phyloP scores from a whole-genome alignment of 306 rosid genomes.

The Cucurbita ficifolia region DNA sequence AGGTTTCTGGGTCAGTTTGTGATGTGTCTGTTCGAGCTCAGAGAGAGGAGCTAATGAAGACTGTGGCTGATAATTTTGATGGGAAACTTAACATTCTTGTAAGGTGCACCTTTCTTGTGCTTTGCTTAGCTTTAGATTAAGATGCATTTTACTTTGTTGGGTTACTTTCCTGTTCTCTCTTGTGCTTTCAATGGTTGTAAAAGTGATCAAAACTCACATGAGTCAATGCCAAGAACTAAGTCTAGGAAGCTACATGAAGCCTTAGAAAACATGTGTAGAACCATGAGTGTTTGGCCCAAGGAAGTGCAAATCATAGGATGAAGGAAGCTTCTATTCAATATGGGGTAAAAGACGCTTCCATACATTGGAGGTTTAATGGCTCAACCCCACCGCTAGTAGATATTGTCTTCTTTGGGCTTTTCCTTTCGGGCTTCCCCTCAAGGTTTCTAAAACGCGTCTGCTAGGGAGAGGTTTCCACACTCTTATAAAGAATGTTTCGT shows the following conservation, averaged over 20 bases:
- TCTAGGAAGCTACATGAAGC: background rate
- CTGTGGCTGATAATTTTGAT: conserved; percentile 36
- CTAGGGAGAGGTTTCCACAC: too few species aligned
- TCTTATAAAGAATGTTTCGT: too few species aligned
- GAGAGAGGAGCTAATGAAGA: conserved; percentile 41
- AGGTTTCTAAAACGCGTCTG: too few species aligned
- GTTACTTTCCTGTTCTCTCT: background rate
- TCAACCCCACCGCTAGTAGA: too few species aligned
- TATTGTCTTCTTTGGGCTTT: too few species aligned
- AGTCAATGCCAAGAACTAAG: background rate
- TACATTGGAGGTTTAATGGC: background rate
- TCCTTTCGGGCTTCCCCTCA: too few species aligned
- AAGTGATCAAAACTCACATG: background rate
- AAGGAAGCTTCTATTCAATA: background rate
- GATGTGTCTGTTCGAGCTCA: conserved; percentile 44
- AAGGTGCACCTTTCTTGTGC: conserved; percentile 16
- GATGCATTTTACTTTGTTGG: background rate
- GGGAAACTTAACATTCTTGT: conserved; percentile 72
- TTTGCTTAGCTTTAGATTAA: background rate
- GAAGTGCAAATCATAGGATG: background rate
- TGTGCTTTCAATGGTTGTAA: background rate
- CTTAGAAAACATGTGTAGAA: background rate
- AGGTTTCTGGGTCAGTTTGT: conserved; percentile 51
- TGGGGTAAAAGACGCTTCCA: background rate
- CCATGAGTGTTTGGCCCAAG: background rate